phyloP scores from a whole-genome alignment of 768 basidiomycete species.

The Pleurotus salmoneostramineus region DNA sequence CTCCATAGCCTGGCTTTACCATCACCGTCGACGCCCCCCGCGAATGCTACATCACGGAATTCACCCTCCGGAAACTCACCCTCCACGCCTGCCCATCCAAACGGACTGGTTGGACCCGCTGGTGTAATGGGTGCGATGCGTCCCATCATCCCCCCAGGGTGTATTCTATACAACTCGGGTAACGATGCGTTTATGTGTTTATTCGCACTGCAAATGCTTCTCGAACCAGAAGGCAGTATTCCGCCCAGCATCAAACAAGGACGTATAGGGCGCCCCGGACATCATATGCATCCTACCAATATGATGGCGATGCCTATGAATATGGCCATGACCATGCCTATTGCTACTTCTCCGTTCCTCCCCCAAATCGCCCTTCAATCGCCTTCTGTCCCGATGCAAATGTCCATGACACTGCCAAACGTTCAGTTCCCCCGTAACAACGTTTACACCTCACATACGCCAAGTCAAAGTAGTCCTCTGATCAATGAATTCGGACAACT shows the following conservation, averaged over 20 bases:
- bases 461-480: neutral
- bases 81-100: slow-evolving; percentile 7
- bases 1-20: slow-evolving; percentile 54
- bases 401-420: slow-evolving; percentile 1
- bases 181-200: slow-evolving; percentile 75
- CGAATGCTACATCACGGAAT: slow-evolving; percentile 8
- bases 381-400: neutral
- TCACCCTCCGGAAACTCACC: slow-evolving; percentile 3
- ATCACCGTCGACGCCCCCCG: slow-evolving; percentile 22
- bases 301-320: slow-evolving; percentile 2
- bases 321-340: neutral
- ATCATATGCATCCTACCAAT: neutral
- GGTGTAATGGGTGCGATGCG: slow-evolving; percentile 9
- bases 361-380: neutral
- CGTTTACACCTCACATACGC: neutral
- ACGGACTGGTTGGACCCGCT: neutral
- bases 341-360: neutral
- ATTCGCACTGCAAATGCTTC: slow-evolving; percentile 63
- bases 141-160: slow-evolving; percentile 31
- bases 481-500: slow-evolving; percentile 7
- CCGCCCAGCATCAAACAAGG: slow-evolving; percentile 30
- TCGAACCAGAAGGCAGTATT: slow-evolving; percentile 48
- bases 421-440: neutral
- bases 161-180: slow-evolving; percentile 66
- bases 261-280: slow-evolving; percentile 12